Evolutionary conservation across 2,329 filamentous ascomycete genomes (phyloP).

Genomic region (Trichophyton benhamiae): DNA sequence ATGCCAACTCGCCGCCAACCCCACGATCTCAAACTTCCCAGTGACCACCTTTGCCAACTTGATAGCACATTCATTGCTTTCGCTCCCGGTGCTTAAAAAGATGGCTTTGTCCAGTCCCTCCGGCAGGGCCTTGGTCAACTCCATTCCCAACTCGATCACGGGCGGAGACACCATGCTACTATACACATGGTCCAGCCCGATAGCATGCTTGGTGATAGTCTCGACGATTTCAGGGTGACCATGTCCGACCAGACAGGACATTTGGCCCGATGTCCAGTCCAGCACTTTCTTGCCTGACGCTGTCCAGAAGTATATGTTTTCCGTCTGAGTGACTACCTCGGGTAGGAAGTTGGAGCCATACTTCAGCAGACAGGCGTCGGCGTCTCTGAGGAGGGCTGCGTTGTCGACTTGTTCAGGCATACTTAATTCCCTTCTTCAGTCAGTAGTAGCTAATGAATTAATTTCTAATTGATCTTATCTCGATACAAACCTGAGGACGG

Average conservation of each 20-base stretch:
- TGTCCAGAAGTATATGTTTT: constrained; percentile 3
- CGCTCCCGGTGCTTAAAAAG: constrained; percentile 47
- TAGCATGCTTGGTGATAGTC: constrained; percentile 39
- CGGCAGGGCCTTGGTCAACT: constrained; percentile 40
- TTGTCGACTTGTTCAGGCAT: background rate
- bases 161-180: constrained; percentile 47
- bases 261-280: constrained; percentile 43
- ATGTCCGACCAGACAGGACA: constrained; percentile 44
- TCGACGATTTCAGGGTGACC: constrained; percentile 40
- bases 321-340: constrained; percentile 11
- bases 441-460: background rate
- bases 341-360: constrained; percentile 32
- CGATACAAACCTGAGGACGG: too few relatives aligned
- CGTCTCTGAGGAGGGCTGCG: constrained; percentile 8
- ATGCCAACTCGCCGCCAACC: constrained; percentile 47
- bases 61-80: constrained; percentile 51
- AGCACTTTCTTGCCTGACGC: background rate
- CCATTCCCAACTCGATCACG: constrained; percentile 43
- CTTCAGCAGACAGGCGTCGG: constrained; percentile 32
- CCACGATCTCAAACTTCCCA: constrained; percentile 54
- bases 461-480: too few relatives aligned
- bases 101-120: constrained; percentile 41
- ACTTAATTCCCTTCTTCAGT: background rate
- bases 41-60: constrained; percentile 53
- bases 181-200: constrained; percentile 46